phyloP scores from a whole-genome alignment of 768 basidiomycete species.

The Xerocomellus dryophilus region DNA sequence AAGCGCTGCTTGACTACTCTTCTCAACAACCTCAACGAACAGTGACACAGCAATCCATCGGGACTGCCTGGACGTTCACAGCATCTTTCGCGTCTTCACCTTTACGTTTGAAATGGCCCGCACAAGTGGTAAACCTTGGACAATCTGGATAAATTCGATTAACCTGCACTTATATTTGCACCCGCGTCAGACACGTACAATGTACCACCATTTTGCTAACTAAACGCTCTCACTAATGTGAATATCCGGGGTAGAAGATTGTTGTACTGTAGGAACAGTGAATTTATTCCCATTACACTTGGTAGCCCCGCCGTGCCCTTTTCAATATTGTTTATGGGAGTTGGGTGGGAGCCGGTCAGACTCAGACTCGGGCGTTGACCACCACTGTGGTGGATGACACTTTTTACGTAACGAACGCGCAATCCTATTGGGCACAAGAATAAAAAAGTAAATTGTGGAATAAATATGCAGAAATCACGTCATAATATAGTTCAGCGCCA shows the following conservation, averaged over 20 bases:
- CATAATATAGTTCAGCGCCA: too few species aligned
- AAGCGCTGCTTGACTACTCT: slow-evolving; percentile 90
- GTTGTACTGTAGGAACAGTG: slow-evolving; percentile 34
- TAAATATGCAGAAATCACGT: too few species aligned
- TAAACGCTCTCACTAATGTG: slow-evolving; percentile 32
- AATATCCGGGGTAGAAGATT: slow-evolving; percentile 31
- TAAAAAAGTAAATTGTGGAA: too few species aligned
- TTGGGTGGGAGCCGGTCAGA: slow-evolving; percentile 1
- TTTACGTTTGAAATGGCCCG: slow-evolving; percentile 17
- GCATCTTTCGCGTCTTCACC: slow-evolving; percentile 4
- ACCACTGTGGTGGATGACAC: too few species aligned
- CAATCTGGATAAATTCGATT: slow-evolving; percentile 30
- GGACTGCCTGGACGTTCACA: background rate
- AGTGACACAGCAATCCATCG: slow-evolving; percentile 29
- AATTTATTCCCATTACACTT: slow-evolving; percentile 12
- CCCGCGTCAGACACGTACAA: slow-evolving; percentile 21
- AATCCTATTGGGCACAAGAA: too few species aligned
- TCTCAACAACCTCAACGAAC: slow-evolving; percentile 81
- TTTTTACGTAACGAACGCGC: too few species aligned
- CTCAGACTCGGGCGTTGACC: background rate
- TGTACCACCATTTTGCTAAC: slow-evolving; percentile 33
- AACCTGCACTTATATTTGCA: slow-evolving; percentile 31
- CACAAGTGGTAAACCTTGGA: slow-evolving; percentile 27
- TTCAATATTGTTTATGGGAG: too few species aligned
- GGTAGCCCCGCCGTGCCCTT: too few species aligned